Conservation (phyloP, 2,329 filamentous ascomycete genomes). For the Chaetomiaceae sp. region DNA sequence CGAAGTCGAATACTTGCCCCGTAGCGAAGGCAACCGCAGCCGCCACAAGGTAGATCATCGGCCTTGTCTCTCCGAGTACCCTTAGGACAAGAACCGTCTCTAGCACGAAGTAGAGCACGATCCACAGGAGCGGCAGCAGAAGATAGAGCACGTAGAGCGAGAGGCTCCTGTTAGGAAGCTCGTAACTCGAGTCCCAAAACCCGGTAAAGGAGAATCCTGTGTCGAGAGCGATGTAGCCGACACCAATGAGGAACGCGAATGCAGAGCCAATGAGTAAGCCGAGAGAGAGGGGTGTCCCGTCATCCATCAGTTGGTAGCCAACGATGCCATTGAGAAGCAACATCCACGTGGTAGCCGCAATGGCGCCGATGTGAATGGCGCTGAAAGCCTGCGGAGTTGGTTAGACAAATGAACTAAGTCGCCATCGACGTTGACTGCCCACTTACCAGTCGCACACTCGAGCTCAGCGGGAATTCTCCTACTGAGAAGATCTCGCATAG, state of each 20-base stretch:
- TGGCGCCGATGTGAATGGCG: constrained; percentile 83
- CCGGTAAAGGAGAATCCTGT: constrained; percentile 83
- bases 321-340: constrained; percentile 88
- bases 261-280: constrained; percentile 70
- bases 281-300: constrained; percentile 81
- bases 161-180: constrained; percentile 65
- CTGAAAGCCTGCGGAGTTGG: constrained; percentile 66
- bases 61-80: constrained; percentile 80
- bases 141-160: constrained; percentile 93
- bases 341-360: constrained; percentile 84
- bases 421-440: not conserved
- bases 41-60: constrained; percentile 80
- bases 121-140: constrained; percentile 79
- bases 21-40: constrained; percentile 82
- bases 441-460: constrained; percentile 67
- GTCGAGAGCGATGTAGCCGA: constrained; percentile 92
- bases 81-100: constrained; percentile 79
- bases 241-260: constrained; percentile 72
- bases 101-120: constrained; percentile 81
- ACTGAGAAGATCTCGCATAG: constrained; percentile 97
- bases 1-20: constrained; percentile 94
- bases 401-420: not conserved
- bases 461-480: constrained; percentile 75
- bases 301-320: constrained; percentile 89
- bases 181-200: constrained; percentile 62